Percentiles rank a stretch among this genome's conserved stretches.
These are phyloP conservation scores for Verticillium nonalfalfae DNA, from an alignment of 2,329 filamentous ascomycete genomes.

Conservation along the genomic window DNA sequence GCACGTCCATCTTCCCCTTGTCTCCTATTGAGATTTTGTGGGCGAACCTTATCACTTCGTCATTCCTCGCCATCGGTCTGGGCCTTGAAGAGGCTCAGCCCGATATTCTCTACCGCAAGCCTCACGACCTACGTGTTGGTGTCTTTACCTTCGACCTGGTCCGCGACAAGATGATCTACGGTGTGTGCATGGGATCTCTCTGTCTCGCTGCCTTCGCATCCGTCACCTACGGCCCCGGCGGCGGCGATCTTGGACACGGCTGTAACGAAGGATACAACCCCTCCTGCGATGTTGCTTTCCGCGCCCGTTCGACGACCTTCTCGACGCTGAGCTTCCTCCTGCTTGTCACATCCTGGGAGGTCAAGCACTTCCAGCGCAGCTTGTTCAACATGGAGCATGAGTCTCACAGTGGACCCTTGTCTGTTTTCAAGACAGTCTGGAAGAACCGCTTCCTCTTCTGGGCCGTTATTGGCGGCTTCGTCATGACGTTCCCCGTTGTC, in stretches of 20 bases:
- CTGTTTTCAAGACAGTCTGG: slow-evolving; percentile 56
- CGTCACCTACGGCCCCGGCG: slow-evolving; percentile 48
- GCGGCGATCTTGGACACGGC: slow-evolving; percentile 40
- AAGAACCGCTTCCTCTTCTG: slow-evolving; percentile 63
- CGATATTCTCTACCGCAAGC: slow-evolving; percentile 61
- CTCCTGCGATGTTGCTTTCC: slow-evolving; percentile 52
- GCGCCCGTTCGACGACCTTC: slow-evolving; percentile 62
- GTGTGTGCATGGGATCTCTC: slow-evolving; percentile 55
- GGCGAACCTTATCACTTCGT: slow-evolving; percentile 71
- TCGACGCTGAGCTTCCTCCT: slow-evolving; percentile 63
- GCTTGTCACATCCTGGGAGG: slow-evolving; percentile 66
- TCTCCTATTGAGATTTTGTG: slow-evolving; percentile 69
- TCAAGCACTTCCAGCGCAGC: slow-evolving; percentile 63
- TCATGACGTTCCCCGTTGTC: slow-evolving; percentile 54
- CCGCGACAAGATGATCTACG: slow-evolving; percentile 61
- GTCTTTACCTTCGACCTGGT: slow-evolving; percentile 61
- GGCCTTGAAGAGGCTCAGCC: slow-evolving; percentile 64
- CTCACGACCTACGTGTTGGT: slow-evolving; percentile 52
- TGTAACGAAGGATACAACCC: slow-evolving; percentile 51
- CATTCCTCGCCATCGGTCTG: slow-evolving; percentile 64
- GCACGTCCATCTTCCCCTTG: slow-evolving; percentile 61
- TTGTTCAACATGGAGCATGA: slow-evolving; percentile 61
- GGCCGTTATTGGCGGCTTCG: slow-evolving; percentile 53
- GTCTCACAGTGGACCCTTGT: slow-evolving; percentile 38
- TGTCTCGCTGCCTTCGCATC: slow-evolving; percentile 56